Evolutionary conservation across 2,329 filamentous ascomycete species (phyloP).

Genomic region (Fusarium sp.): DNA sequence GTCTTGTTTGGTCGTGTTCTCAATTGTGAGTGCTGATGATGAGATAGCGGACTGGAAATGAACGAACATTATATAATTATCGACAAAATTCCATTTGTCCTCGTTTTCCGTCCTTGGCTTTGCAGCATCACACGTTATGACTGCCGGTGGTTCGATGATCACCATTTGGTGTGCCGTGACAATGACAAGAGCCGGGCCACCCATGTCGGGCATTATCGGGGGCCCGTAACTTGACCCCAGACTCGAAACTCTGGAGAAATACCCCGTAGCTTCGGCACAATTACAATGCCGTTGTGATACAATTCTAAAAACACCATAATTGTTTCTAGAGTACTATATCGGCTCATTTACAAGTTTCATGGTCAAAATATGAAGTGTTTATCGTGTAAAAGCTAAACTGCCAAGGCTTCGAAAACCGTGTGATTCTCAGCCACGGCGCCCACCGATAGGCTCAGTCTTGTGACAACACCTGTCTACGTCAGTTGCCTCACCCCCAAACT

Average conservation of each 20-base stretch:
- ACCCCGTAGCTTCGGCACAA: background rate
- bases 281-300: background rate
- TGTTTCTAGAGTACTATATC: background rate
- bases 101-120: background rate
- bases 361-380: background rate
- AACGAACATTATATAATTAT: constrained; percentile 26
- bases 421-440: constrained; percentile 20
- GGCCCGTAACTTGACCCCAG: constrained; percentile 8
- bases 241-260: background rate
- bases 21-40: constrained; percentile 1
- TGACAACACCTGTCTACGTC: constrained; percentile 20
- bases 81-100: background rate
- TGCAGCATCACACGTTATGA: constrained; percentile 30
- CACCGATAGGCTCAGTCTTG: constrained; percentile 14
- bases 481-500: background rate
- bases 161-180: constrained; percentile 25
- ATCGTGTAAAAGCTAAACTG: background rate
- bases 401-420: constrained; percentile 5
- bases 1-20: background rate
- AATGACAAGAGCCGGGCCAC: constrained; percentile 1
- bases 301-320: background rate
- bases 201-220: constrained; percentile 32
- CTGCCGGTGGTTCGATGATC: constrained; percentile 36
- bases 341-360: background rate
- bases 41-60: background rate